Evolutionary conservation across 2,329 filamentous ascomycete genomes (phyloP).

Genomic region (Didymella glomerata): DNA sequence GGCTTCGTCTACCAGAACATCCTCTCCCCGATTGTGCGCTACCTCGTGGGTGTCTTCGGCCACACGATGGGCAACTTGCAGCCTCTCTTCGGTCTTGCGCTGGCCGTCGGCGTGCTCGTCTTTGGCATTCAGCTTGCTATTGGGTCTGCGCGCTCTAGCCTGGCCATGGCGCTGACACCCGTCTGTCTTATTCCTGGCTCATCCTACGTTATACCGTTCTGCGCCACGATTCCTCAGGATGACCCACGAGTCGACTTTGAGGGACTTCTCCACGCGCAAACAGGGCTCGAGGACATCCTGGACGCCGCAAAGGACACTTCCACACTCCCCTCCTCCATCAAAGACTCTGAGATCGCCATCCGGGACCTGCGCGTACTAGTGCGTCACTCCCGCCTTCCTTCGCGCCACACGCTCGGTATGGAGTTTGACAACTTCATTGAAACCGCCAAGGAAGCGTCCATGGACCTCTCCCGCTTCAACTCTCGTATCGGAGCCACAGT

Average conservation of each 20-base stretch:
- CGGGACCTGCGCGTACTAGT: constrained; percentile 78
- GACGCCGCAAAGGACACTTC: constrained; percentile 71
- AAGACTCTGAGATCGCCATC: constrained; percentile 76
- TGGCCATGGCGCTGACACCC: constrained; percentile 71
- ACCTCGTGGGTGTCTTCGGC: constrained; percentile 64
- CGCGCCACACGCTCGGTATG: constrained; percentile 73
- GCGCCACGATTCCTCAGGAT: constrained; percentile 48
- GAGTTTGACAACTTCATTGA: constrained; percentile 82
- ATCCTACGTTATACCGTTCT: constrained; percentile 71
- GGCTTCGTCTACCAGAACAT: constrained; percentile 45
- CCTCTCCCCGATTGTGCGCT: constrained; percentile 53
- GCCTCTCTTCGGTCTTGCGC: constrained; percentile 65
- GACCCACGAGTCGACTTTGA: constrained; percentile 67
- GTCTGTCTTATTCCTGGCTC: constrained; percentile 74
- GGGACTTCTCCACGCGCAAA: constrained; percentile 75
- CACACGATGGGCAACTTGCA: constrained; percentile 70
- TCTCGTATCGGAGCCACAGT: constrained; percentile 76
- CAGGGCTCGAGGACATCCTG: constrained; percentile 78
- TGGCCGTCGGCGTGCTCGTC: constrained; percentile 64
- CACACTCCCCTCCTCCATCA: constrained; percentile 79
- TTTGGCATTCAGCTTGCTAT: constrained; percentile 64
- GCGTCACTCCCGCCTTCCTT: constrained; percentile 71
- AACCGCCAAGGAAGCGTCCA: constrained; percentile 69
- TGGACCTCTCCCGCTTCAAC: constrained; percentile 78
- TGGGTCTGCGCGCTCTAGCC: constrained; percentile 68